phyloP scores from a whole-genome alignment of 352 stramenopile genomes.

The Globisporangium paroecandrum region DNA sequence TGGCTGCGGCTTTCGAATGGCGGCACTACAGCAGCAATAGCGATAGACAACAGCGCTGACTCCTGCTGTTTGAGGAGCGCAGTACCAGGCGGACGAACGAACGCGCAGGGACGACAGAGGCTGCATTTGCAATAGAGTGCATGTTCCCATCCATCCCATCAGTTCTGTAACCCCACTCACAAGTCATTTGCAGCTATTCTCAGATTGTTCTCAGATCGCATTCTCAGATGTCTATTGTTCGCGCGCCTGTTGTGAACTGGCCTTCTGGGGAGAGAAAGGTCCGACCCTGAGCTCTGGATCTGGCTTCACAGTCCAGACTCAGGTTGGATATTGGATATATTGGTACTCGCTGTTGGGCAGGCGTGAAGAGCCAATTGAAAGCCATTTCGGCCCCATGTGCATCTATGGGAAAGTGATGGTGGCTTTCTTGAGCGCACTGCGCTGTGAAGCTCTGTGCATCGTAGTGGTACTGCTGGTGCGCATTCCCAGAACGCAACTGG shows the following conservation, averaged over 20 bases:
- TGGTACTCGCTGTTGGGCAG: no score
- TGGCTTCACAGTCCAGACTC: no score
- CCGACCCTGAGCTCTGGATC: neutral
- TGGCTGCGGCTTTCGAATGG: neutral
- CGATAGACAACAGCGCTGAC: neutral
- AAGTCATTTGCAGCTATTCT: no score
- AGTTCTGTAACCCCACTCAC: neutral
- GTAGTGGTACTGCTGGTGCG: no score
- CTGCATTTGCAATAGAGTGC: neutral
- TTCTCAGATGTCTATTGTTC: neutral
- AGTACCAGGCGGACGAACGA: neutral
- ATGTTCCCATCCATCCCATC: neutral
- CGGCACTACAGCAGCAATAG: neutral
- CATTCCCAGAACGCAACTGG: no score
- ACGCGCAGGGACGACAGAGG: neutral
- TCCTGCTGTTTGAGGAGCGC: neutral
- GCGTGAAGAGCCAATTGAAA: no score
- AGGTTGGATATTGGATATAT: no score
- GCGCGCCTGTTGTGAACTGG: neutral
- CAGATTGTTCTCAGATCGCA: neutral
- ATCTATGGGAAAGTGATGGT: neutral
- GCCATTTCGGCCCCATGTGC: neutral
- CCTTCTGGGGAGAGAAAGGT: neutral
- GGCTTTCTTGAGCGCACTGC: neutral
- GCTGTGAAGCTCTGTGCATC: no score